phyloP scores from a whole-genome alignment of 2,329 filamentous ascomycete species.

The Ciborinia camelliae region DNA sequence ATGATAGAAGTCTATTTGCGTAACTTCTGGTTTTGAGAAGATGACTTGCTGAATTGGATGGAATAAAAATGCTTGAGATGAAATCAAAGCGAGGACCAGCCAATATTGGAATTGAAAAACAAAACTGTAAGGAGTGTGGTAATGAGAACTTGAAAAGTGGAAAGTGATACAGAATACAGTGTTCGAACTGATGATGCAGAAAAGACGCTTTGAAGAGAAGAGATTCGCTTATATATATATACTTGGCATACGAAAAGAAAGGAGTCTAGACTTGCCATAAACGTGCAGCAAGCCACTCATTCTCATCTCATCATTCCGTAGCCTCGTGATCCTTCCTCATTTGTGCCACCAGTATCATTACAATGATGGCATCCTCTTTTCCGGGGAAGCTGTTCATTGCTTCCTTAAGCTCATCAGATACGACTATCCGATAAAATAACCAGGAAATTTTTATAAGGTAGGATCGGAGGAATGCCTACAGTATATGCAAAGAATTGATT shows the following conservation, averaged over 20 bases:
- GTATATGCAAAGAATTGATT: background rate
- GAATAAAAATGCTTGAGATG: background rate
- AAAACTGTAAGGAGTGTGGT: background rate
- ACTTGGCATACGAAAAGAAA: background rate
- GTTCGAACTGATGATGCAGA: background rate
- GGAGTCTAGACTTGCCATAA: background rate
- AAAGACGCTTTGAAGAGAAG: background rate
- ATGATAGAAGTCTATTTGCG: background rate
- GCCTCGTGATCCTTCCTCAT: background rate
- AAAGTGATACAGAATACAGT: background rate
- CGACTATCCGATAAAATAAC: background rate
- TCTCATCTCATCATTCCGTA: background rate
- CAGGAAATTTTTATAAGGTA: background rate
- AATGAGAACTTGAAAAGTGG: background rate
- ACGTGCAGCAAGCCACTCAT: background rate
- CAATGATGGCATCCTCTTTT: background rate
- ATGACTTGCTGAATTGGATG: background rate
- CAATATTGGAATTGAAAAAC: background rate
- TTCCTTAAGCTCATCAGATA: background rate
- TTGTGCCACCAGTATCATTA: constrained; percentile 6
- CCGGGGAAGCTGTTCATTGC: background rate
- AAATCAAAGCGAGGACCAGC: background rate
- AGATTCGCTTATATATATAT: background rate
- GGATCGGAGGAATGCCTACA: background rate
- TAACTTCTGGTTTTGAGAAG: background rate